These are phyloP conservation scores for Podospora anserina DNA, from an alignment of 495 filamentous ascomycete genomes.

Conservation along the genomic window DNA sequence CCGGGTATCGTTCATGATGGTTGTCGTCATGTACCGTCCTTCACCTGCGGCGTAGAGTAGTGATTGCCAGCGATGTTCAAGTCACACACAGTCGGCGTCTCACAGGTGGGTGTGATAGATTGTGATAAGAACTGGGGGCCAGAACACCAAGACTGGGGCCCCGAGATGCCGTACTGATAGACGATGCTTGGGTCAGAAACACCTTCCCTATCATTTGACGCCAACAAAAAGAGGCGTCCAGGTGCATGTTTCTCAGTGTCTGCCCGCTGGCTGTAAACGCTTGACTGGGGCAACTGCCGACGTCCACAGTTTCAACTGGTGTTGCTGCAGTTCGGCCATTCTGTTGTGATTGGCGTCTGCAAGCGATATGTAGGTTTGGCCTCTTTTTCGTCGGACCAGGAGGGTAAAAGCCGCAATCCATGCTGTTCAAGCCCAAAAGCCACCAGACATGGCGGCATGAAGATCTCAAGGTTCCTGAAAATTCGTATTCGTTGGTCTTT, in stretches of 20 bases:
- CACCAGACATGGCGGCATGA: neutral
- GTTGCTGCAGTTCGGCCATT: neutral
- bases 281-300: neutral
- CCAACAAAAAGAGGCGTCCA: neutral
- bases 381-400: neutral
- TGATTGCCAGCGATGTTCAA: neutral
- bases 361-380: neutral
- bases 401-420: neutral
- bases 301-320: conserved; percentile 8
- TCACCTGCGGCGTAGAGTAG: neutral
- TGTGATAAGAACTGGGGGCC: neutral
- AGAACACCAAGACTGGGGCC: neutral
- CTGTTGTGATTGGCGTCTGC: conserved; percentile 5
- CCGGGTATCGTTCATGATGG: neutral
- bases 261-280: neutral
- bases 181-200: neutral
- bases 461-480: conserved; percentile 10
- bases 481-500: neutral
- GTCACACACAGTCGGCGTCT: neutral
- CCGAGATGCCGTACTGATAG: neutral
- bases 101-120: conserved; percentile 5
- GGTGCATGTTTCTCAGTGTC: neutral
- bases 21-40: neutral
- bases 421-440: neutral
- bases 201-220: neutral